Evolutionary conservation across 2,329 filamentous ascomycete genomes (phyloP), one percentile per base, ranked within the genome.

Genomic region (Alternaria alternata): DNA sequence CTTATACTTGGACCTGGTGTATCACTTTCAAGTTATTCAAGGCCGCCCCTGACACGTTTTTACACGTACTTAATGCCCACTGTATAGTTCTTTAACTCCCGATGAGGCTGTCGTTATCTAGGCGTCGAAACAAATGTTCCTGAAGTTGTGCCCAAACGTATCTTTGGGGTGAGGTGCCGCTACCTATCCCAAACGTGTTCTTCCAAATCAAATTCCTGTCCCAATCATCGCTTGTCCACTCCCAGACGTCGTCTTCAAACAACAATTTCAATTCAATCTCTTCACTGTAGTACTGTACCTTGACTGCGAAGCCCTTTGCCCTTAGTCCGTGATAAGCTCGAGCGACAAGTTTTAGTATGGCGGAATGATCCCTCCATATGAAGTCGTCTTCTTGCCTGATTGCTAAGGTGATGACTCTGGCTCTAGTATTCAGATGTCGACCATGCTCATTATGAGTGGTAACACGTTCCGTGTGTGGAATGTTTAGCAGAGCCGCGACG

Each of bases 191-290:
- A 20, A 43, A 49, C 4, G 30, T 14, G 43, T 60, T 59, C 41
- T 59, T 60, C 18, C 6, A 3, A 3, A 26, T 18, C 20, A 60
- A 5, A 20, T 62, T 62, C 6, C 3, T 11, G n/a, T 24, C 18
- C 59, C 56, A 60, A 36, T 62, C 53, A 12, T 51, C 24, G 5
- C 26, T 24, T 18, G 59, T 52, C 62, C 55, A 62, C 14, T 20
- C 39, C 44, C 55, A 59, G 18, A 36, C 53, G 22, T 59, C 59
- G 5, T 64, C 49, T 12, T 57, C 43, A 34, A 62, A 60, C 1
- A 54, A 16, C 3, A 49, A 6, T 16, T 54, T 52, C 5, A 64
- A 24, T 12, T 52, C 44, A 26, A 53, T 20, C 16, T 30, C 51
- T 41, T 57, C 56, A 34, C 51, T 60, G 6, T 42, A 38, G n/a